phyloP scores from a whole-genome alignment of 306 rosid species.

The Medicago ruthenica region DNA sequence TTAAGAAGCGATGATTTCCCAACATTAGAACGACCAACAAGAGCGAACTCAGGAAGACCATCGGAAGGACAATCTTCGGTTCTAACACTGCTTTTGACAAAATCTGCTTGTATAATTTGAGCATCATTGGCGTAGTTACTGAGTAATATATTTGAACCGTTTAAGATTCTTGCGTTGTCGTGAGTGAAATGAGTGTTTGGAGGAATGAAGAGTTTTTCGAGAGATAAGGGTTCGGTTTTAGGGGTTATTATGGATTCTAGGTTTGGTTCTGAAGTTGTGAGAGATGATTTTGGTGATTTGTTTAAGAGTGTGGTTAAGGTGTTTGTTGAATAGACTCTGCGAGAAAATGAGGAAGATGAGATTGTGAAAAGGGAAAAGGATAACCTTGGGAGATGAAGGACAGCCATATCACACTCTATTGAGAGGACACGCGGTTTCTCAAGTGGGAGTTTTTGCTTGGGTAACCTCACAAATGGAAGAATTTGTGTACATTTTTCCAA shows the following conservation, averaged over 20 bases:
- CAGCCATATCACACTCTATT: slow-evolving; percentile 53
- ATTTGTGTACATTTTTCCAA: too few relatives aligned
- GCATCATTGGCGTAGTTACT: slow-evolving; percentile 83
- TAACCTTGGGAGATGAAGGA: slow-evolving; percentile 56
- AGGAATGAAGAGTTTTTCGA: slow-evolving; percentile 82
- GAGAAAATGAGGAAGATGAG: slow-evolving; percentile 34
- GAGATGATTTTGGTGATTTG: slow-evolving; percentile 52
- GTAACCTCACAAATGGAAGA: not conserved
- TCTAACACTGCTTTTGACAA: slow-evolving; percentile 82
- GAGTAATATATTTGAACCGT: slow-evolving; percentile 87
- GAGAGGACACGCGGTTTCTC: not conserved
- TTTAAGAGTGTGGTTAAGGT: slow-evolving; percentile 29
- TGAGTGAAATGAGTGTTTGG: slow-evolving; percentile 67
- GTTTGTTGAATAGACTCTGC: slow-evolving; percentile 39
- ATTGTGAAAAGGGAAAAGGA: slow-evolving; percentile 42
- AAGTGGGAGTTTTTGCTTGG: not conserved
- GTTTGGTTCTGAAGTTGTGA: slow-evolving; percentile 57
- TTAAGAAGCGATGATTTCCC: slow-evolving; percentile 95
- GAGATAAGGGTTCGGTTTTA: slow-evolving; percentile 39
- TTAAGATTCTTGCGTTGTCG: slow-evolving; percentile 67
- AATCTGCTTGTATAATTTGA: slow-evolving; percentile 72
- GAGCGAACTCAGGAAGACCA: slow-evolving; percentile 91
- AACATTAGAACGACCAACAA: slow-evolving; percentile 98
- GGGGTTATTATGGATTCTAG: slow-evolving; percentile 40
- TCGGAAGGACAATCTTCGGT: slow-evolving; percentile 90